Evolutionary conservation across 1,139 yeast species (phyloP), one percentile per base, ranked within the genome.

Genomic region (Yamadazyma dendronema): DNA sequence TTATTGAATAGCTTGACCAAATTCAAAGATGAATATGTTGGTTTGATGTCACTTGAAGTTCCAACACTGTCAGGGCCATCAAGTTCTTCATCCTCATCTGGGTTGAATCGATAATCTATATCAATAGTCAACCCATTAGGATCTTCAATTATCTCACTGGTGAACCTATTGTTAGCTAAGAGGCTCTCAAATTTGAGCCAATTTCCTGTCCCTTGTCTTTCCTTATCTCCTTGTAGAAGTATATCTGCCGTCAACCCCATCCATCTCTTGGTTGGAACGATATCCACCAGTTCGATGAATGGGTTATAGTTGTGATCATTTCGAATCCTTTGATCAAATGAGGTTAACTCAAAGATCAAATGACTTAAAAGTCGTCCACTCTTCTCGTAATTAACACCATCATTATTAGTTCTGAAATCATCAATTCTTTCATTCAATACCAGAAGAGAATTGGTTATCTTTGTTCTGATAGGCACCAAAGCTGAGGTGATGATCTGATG

Each of bases 131-230:
- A 79, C 1, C 87, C 81, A 42, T 76, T 72, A 0, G 66, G 52
- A 1, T 76, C 60, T 1, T 67, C 66, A 8, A 81, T 61, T 19
- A 87, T 78, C 41, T 78, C 85, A 14, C 56, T 56, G 23, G 72
- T 65, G 46, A 75, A 85, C 44, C 92, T 69, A 15, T 65, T 65
- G 22, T 65, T 60, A 2, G 86, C 84, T 40, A 81, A 65, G 27
- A 69, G 67, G 22, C 72, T 65, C 54, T 89, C 96, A 46, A 79
- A 74, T 4, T 62, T 57, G 3, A 88, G 65, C 96, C 96, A 88
- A 31, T 65, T 65, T 13, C 56, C 48, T 4, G 67, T 66, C 0
- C 67, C 62, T 3, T 47, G 38, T 34, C 56, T 50, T 24, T 57
- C 61, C n/a, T 71, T 68, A 32, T 62, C 64, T 3, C 60, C 64